Conservation (phyloP, 176 grass and related monocot genomes). For the Lolium perenne region DNA sequence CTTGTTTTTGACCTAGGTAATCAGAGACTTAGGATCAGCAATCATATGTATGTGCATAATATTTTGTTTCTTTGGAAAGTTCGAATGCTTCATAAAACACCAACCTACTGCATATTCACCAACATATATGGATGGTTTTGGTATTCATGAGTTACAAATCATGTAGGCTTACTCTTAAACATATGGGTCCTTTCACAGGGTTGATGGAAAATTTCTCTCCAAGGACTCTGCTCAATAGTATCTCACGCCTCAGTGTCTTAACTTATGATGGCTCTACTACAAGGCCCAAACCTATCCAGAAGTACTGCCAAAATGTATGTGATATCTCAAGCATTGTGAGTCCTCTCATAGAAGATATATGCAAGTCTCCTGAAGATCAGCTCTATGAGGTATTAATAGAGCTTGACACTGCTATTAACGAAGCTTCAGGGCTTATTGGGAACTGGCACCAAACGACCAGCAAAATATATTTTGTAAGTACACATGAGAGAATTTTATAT, state of each 20-base stretch:
- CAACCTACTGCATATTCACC: background rate
- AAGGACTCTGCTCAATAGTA: slow-evolving; percentile 46
- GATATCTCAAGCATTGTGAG: slow-evolving; percentile 58
- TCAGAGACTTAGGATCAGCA: background rate
- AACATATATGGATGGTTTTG: slow-evolving; percentile 15
- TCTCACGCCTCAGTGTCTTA: slow-evolving; percentile 47
- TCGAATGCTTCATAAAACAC: background rate
- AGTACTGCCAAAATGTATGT: slow-evolving; percentile 59
- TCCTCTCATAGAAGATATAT: slow-evolving; percentile 67
- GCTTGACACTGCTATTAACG: slow-evolving; percentile 63
- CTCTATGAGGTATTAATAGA: slow-evolving; percentile 62
- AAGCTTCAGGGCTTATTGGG: slow-evolving; percentile 63
- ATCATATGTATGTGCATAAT: background rate
- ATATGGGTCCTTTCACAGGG: slow-evolving; percentile 39
- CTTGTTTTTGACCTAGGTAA: slow-evolving; percentile 28
- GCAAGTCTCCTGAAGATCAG: slow-evolving; percentile 62
- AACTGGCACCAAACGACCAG: slow-evolving; percentile 88
- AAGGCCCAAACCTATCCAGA: slow-evolving; percentile 63
- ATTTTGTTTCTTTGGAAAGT: background rate
- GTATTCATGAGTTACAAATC: background rate
- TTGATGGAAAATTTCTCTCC: slow-evolving; percentile 55
- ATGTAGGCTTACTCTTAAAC: background rate
- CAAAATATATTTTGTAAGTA: slow-evolving; percentile 91
- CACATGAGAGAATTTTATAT: slow-evolving; percentile 23
- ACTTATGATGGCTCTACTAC: slow-evolving; percentile 47